Evolutionary conservation across 306 rosid species (phyloP), one percentile per base, ranked within the genome.

Genomic region (Pterocarpus macrocarpus): DNA sequence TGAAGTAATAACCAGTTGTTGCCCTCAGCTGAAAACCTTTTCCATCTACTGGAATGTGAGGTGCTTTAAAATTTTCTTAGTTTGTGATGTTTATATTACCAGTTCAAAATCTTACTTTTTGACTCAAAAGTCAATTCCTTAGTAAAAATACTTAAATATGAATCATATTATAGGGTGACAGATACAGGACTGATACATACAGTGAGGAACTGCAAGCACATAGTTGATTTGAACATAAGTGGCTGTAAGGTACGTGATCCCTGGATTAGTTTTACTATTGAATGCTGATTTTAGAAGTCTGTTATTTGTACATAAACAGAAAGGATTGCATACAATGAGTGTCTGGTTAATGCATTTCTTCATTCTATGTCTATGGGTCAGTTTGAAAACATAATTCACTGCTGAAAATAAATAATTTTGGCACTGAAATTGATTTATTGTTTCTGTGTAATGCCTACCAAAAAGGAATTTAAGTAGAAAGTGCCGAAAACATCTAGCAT

Each of bases 1-100:
- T 80, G 87, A 89, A 85, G 93, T 87, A 72, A 90, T 94, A 76
- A 85, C 92, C 76, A 84, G 86, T 79, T 86, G 87, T 68, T 91
- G 95, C 77, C 87, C 97, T 75, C 84, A 45, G 58, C 80, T 91
- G 66, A 90, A 89, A 86, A 58, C 62, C 63, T 89, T 91, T 87
- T 85, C 89, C 13, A 81, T 90, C 72, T 91, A 94, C 86, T 94
- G 98, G 98, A 94, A 94, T n/a, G 89, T 91, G 83, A 94, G 97
- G 98, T 94, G 85, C 55, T 49, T 69, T 70, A 56, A 66, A 28
- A 22, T 55, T 34, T 35, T 77, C 53, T 85, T 70, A 61, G 44
- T 14, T 22, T 8, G 44, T 43, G 16, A 52, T 81, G 76, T 44
- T 63, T 8, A 45, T 32, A 3, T 77, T 59, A 50, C 9, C 66